Percentiles rank a stretch among this genome's conserved stretches.
Evolutionary conservation across 2,329 filamentous ascomycete genomes (phyloP).

Genomic region (Fusarium solani-melongenae): DNA sequence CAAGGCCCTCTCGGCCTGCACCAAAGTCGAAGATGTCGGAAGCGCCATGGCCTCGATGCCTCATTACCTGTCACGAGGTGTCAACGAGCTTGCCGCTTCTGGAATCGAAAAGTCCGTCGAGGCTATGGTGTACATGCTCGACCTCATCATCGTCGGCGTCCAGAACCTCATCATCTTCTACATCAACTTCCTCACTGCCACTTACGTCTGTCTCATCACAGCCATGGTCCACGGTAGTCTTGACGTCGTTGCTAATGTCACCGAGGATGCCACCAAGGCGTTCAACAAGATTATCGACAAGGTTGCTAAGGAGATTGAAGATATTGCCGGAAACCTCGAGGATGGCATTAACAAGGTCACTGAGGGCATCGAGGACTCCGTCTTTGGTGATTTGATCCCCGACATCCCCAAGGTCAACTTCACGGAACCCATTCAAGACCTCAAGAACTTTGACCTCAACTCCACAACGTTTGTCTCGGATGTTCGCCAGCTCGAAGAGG

Average conservation of each 20-base stretch:
- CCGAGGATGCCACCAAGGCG: constrained; percentile 63
- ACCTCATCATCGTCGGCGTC: constrained; percentile 83
- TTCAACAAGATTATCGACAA: constrained; percentile 63
- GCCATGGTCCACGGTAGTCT: constrained; percentile 84
- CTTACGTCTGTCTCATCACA: constrained; percentile 89
- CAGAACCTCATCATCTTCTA: constrained; percentile 91
- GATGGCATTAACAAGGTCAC: constrained; percentile 63
- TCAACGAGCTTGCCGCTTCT: constrained; percentile 85
- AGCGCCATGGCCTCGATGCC: constrained; percentile 99
- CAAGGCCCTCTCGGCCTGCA: constrained; percentile 90
- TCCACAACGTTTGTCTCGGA: constrained; percentile 74
- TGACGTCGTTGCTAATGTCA: constrained; percentile 68
- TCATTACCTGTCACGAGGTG: constrained; percentile 88
- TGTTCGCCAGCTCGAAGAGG: constrained; percentile 77
- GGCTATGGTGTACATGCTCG: constrained; percentile 82
- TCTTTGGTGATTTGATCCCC: constrained; percentile 62
- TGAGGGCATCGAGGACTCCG: constrained; percentile 53
- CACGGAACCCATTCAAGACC: constrained; percentile 68
- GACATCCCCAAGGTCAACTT: constrained; percentile 70
- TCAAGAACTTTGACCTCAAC: constrained; percentile 76
- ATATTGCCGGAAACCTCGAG: constrained; percentile 61
- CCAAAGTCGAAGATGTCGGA: constrained; percentile 90
- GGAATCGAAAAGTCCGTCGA: constrained; percentile 84
- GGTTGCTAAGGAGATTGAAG: constrained; percentile 70
- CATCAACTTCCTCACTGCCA: constrained; percentile 90